Conservation (phyloP, 192 early-diverging fungal genomes). For the Coemansia umbellata region DNA sequence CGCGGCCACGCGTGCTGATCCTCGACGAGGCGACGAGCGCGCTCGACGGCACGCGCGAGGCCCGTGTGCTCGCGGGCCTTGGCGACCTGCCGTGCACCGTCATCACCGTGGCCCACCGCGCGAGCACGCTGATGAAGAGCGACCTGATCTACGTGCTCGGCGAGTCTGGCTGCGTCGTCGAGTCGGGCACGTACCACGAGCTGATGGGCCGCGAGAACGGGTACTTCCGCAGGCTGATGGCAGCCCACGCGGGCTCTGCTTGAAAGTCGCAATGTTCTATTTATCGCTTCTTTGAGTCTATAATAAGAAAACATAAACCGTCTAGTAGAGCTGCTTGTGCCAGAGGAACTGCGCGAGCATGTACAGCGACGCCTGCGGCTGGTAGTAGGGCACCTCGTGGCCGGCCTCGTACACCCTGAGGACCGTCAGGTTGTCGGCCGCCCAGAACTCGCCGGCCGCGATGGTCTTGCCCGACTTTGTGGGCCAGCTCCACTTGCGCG, state of each 20-base stretch:
- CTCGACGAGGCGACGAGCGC: constrained; percentile 80
- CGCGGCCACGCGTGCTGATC: constrained; percentile 67
- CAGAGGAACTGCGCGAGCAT: constrained; percentile 81
- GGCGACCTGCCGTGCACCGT: constrained; percentile 58
- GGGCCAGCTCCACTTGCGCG: constrained; percentile 38
- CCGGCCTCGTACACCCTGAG: constrained; percentile 82
- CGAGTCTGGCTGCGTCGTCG: constrained; percentile 59
- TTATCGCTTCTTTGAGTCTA: not conserved
- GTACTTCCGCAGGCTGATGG: constrained; percentile 53
- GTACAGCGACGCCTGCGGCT: constrained; percentile 75
- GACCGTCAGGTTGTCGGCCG: constrained; percentile 70
- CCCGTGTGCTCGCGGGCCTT: constrained; percentile 63
- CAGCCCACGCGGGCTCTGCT: constrained; percentile 33
- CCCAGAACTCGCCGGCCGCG: constrained; percentile 58
- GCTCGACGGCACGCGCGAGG: constrained; percentile 65
- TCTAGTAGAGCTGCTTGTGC: constrained; percentile 14
- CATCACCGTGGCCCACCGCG: constrained; percentile 70
- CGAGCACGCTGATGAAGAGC: constrained; percentile 74
- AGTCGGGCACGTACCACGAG: constrained; percentile 65
- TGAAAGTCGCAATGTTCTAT: not conserved
- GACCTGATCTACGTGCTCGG: constrained; percentile 64
- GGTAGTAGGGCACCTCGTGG: constrained; percentile 89
- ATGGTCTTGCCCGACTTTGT: constrained; percentile 18
- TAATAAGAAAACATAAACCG: not conserved
- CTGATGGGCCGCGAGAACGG: constrained; percentile 54